Conservation (phyloP, 2,329 filamentous ascomycete species). For the Epichloe scottii region DNA sequence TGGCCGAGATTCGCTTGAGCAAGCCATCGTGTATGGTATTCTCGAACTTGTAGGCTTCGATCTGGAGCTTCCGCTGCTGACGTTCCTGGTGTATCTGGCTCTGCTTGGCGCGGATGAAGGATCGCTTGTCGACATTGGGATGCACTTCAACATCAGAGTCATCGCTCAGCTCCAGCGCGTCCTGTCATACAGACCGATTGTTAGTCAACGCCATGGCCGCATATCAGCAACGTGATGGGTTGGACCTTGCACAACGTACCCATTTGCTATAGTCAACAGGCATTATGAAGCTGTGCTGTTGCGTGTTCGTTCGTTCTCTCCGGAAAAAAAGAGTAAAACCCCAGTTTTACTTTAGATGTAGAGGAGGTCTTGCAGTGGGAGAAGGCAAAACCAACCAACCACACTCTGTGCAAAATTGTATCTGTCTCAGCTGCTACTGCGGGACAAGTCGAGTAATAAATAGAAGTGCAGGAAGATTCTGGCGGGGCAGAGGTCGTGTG, state of each 20-base stretch:
- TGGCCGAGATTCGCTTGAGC: slow-evolving; percentile 65
- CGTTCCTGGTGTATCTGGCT: slow-evolving; percentile 91
- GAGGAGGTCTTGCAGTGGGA: background rate
- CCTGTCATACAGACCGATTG: slow-evolving; percentile 31
- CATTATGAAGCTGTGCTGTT: slow-evolving; percentile 21
- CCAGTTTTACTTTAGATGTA: background rate
- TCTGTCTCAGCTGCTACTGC: background rate
- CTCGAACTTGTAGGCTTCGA: slow-evolving; percentile 86
- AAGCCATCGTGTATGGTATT: slow-evolving; percentile 86
- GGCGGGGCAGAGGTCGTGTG: background rate
- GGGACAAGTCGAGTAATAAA: background rate
- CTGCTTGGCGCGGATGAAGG: slow-evolving; percentile 97
- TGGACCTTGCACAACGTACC: slow-evolving; percentile 29
- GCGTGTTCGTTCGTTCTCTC: background rate
- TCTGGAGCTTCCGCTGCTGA: slow-evolving; percentile 72
- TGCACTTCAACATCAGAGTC: slow-evolving; percentile 98
- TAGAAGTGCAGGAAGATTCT: background rate
- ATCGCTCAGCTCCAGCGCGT: slow-evolving; percentile 91
- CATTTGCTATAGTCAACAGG: slow-evolving; percentile 56
- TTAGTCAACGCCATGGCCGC: background rate
- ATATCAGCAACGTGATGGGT: background rate
- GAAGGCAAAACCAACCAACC: too few species aligned
- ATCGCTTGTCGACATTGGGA: slow-evolving; percentile 96
- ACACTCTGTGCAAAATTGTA: background rate
- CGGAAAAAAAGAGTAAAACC: background rate